Percentiles rank a stretch among this genome's conserved stretches.
Conservation (phyloP, 139 green algal genomes). For the Coelastrella sp. region DNA sequence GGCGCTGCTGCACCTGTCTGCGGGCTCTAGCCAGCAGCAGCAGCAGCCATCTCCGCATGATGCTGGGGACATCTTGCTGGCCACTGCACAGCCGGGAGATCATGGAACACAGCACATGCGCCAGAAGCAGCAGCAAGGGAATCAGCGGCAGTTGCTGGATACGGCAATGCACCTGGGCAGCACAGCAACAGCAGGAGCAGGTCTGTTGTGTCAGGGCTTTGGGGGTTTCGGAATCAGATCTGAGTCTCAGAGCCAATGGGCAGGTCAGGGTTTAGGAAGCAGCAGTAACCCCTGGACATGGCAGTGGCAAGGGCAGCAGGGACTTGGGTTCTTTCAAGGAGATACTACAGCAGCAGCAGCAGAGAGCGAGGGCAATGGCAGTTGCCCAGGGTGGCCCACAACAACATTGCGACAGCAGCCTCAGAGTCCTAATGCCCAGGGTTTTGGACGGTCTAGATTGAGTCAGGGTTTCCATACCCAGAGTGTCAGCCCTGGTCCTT, state of each 20-base stretch:
- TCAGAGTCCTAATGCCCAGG: neutral
- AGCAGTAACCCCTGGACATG: slow-evolving; percentile 17
- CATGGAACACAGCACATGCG: too few relatives aligned
- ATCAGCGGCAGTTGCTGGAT: too few relatives aligned
- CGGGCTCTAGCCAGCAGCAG: slow-evolving; percentile 17
- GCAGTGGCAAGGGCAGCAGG: slow-evolving; percentile 25
- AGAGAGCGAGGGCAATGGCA: slow-evolving; percentile 31
- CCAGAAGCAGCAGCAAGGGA: neutral
- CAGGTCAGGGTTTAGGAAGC: neutral
- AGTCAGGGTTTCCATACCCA: neutral
- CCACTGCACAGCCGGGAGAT: too few relatives aligned
- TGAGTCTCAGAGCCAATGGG: neutral
- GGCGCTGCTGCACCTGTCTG: slow-evolving; percentile 30
- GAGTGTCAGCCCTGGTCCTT: neutral
- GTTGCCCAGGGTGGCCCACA: slow-evolving; percentile 18
- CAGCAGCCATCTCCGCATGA: too few relatives aligned
- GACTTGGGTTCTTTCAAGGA: neutral
- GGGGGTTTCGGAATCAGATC: neutral
- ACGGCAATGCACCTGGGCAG: too few relatives aligned
- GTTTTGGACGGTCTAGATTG: neutral
- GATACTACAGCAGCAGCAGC: slow-evolving; percentile 10
- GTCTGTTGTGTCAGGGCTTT: neutral
- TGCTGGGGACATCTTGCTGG: too few relatives aligned
- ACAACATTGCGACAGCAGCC: slow-evolving; percentile 35
- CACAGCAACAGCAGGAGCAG: slow-evolving; percentile 25